phyloP scores from a whole-genome alignment of 2,329 filamentous ascomycete genomes.

The Beauveria medogensis region DNA sequence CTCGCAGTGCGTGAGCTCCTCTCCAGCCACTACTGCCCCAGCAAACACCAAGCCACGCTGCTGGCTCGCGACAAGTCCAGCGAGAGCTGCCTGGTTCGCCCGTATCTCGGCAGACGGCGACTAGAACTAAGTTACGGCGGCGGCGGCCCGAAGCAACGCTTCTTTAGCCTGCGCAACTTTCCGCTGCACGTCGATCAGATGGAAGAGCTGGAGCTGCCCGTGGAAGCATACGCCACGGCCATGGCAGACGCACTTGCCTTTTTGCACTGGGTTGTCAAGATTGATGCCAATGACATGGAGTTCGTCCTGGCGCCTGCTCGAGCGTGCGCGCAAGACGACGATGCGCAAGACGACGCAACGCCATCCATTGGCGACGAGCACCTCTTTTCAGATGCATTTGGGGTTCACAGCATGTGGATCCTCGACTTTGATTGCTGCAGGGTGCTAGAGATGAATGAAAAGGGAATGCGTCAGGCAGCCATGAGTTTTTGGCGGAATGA shows the following conservation, averaged over 20 bases:
- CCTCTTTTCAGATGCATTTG: slow-evolving; percentile 16
- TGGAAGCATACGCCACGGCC: slow-evolving; percentile 27
- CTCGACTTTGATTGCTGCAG: slow-evolving; percentile 39
- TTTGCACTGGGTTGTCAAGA: slow-evolving; percentile 37
- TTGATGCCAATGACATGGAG: slow-evolving; percentile 47
- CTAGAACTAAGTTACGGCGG: slow-evolving; percentile 3
- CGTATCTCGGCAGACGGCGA: slow-evolving; percentile 35
- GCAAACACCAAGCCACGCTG: not conserved
- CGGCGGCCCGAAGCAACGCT: not conserved
- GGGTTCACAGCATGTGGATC: slow-evolving; percentile 33
- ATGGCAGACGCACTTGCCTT: slow-evolving; percentile 44
- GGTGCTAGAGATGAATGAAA: slow-evolving; percentile 25
- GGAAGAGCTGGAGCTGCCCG: slow-evolving; percentile 30
- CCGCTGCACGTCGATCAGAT: slow-evolving; percentile 43
- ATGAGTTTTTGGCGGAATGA: slow-evolving; percentile 41
- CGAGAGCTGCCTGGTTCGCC: slow-evolving; percentile 40
- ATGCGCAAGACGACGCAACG: not conserved
- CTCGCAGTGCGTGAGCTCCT: slow-evolving; percentile 14
- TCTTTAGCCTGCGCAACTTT: slow-evolving; percentile 40
- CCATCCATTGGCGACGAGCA: not conserved
- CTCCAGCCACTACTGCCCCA: slow-evolving; percentile 15
- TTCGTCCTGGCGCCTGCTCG: slow-evolving; percentile 38
- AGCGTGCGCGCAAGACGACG: not conserved
- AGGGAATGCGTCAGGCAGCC: slow-evolving; percentile 33
- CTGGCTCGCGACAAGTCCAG: slow-evolving; percentile 22